phyloP scores from a whole-genome alignment of 2,329 filamentous ascomycete genomes.

The Colletotrichum aenigma region DNA sequence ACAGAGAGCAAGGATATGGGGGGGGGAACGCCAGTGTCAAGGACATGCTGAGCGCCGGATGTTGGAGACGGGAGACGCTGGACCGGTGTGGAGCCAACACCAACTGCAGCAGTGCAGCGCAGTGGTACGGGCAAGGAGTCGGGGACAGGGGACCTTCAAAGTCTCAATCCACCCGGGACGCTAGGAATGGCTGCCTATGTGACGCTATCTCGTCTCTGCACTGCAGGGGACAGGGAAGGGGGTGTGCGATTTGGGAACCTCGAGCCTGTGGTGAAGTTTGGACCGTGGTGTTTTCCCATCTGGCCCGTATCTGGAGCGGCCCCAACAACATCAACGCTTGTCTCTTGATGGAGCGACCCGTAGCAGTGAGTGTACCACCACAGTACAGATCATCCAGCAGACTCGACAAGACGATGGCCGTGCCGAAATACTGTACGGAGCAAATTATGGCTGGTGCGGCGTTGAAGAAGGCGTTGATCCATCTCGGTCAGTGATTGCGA shows the following conservation, averaged over 20 bases:
- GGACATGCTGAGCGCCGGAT: not conserved
- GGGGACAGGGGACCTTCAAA: not conserved
- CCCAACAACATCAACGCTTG: not conserved
- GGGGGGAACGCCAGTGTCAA: not conserved
- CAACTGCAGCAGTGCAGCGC: not conserved
- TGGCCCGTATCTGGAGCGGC: not conserved
- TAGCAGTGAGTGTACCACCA: not conserved
- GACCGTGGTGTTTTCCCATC: not conserved
- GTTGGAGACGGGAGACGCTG: conserved; percentile 13
- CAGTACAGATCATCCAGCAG: not conserved
- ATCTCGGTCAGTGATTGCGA: not conserved
- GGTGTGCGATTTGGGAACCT: not conserved
- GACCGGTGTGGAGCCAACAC: not conserved
- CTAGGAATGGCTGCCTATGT: conserved; percentile 19
- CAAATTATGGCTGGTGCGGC: not conserved
- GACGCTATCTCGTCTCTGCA: conserved; percentile 17
- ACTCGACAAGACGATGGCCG: not conserved
- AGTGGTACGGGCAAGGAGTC: not conserved
- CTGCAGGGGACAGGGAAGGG: conserved; percentile 20
- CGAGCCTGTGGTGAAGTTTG: conserved; percentile 4
- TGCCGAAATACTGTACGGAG: conserved; percentile 13
- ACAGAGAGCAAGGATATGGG: not conserved
- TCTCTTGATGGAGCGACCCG: conserved; percentile 2
- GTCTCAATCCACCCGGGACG: conserved; percentile 15
- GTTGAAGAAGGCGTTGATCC: not conserved